Evolutionary conservation across 257 asterid genomes (phyloP).

Genomic region (Nicotiana paniculata): DNA sequence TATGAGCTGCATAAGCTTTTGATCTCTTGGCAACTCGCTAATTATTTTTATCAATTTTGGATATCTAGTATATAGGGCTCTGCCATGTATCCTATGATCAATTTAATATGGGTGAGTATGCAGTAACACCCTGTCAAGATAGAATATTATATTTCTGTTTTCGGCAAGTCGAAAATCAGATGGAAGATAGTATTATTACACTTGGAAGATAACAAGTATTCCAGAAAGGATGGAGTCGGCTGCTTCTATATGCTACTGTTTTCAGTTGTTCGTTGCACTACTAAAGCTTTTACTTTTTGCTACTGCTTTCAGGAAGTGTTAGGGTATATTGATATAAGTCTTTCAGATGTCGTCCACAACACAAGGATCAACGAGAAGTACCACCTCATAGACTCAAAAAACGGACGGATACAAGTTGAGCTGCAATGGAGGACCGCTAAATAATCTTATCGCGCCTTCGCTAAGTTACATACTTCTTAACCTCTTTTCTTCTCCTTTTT

Average conservation of each 20-base stretch:
- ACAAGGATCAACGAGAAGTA: slow-evolving; percentile 51
- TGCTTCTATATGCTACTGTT: background rate
- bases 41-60: background rate
- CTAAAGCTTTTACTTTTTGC: background rate
- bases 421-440: slow-evolving; percentile 47
- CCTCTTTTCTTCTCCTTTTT: no score
- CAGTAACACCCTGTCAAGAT: background rate
- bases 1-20: background rate
- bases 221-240: background rate
- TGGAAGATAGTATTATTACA: background rate
- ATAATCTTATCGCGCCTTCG: no score
- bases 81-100: background rate
- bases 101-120: background rate
- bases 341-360: slow-evolving; percentile 50
- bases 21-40: background rate
- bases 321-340: slow-evolving; percentile 45
- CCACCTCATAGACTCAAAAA: slow-evolving; percentile 60
- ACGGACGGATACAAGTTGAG: slow-evolving; percentile 50
- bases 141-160: background rate
- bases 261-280: background rate
- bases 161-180: background rate
- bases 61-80: background rate
- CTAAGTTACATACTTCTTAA: background rate
- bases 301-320: slow-evolving; percentile 33
- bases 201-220: background rate